A percentile compares a stretch with the other conserved stretches of the same genome.
phyloP scores from a whole-genome alignment of 495 filamentous ascomycete species.

The Corynascus novoguineensis region DNA sequence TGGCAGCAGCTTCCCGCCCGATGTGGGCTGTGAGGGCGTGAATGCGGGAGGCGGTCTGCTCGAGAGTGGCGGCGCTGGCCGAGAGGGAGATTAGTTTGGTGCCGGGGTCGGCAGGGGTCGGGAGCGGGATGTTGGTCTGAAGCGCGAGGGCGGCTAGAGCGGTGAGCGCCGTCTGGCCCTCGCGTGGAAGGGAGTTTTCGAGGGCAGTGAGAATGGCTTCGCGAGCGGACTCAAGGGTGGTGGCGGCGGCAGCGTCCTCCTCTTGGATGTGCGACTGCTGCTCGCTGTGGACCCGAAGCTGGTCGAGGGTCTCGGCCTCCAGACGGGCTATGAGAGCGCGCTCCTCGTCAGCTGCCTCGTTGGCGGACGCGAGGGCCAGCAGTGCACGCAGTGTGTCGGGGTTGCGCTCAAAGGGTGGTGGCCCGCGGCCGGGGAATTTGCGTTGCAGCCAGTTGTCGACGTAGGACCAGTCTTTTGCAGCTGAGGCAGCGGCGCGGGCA shows the following conservation, averaged over 20 bases:
- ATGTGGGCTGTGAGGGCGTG: constrained; percentile 39
- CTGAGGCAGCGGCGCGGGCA: constrained; percentile 56
- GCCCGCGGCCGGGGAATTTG: constrained; percentile 47
- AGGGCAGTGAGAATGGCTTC: constrained; percentile 37
- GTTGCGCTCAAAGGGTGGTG: constrained; percentile 75
- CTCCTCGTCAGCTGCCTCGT: constrained; percentile 80
- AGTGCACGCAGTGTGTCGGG: constrained; percentile 73
- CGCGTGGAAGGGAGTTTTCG: constrained; percentile 34
- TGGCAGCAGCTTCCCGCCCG: constrained; percentile 12
- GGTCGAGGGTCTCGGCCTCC: constrained; percentile 52
- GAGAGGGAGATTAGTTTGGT: constrained; percentile 36
- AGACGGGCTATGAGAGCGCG: constrained; percentile 53
- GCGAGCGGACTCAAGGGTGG: constrained; percentile 32
- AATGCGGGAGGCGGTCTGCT: constrained; percentile 40
- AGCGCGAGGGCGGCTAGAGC: constrained; percentile 38
- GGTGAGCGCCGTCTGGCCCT: constrained; percentile 40
- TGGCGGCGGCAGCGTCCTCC: neutral
- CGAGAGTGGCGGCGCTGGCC: constrained; percentile 32
- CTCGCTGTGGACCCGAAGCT: constrained; percentile 28
- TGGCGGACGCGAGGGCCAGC: constrained; percentile 66
- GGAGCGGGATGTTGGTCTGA: constrained; percentile 26
- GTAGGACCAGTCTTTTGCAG: constrained; percentile 81
- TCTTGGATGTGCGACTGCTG: constrained; percentile 20
- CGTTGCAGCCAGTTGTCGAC: constrained; percentile 73
- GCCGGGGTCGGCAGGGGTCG: constrained; percentile 34